These are phyloP conservation scores for Coemansia sp. DNA, from an alignment of 192 early-diverging fungal genomes.

Conservation along the genomic window DNA sequence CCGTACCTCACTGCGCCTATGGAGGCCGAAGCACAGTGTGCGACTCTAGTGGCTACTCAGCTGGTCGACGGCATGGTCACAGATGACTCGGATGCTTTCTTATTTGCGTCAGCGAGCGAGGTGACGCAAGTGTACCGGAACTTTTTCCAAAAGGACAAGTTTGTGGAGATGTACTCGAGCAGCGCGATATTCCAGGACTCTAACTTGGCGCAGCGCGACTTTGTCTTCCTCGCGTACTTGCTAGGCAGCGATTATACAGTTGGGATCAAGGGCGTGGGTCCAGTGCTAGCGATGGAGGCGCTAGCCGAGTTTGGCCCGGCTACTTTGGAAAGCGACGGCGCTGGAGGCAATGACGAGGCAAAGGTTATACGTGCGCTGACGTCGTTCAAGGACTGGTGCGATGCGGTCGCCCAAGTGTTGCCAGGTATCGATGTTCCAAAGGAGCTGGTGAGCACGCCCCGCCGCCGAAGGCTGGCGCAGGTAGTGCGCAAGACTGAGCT, in stretches of 20 bases:
- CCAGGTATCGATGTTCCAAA: slow-evolving; percentile 42
- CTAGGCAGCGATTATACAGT: slow-evolving; percentile 98
- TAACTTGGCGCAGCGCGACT: slow-evolving; percentile 65
- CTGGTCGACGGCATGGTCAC: slow-evolving; percentile 96
- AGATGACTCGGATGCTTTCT: slow-evolving; percentile 96
- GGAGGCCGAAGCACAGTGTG: slow-evolving; percentile 99
- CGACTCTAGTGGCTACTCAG: slow-evolving; percentile 58
- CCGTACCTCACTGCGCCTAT: slow-evolving; percentile 92
- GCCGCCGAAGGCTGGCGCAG: slow-evolving; percentile 58
- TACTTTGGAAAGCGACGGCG: slow-evolving; percentile 6
- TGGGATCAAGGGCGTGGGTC: slow-evolving; percentile 85
- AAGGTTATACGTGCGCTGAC: slow-evolving; percentile 29
- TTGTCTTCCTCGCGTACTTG: slow-evolving; percentile 86
- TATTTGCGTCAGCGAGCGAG: slow-evolving; percentile 75
- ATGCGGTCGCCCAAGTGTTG: slow-evolving; percentile 48
- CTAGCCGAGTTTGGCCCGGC: slow-evolving; percentile 69
- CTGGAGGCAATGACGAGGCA: slow-evolving; percentile 24
- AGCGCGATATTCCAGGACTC: slow-evolving; percentile 69
- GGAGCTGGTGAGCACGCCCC: slow-evolving; percentile 33
- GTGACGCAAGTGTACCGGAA: slow-evolving; percentile 76
- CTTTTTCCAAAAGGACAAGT: slow-evolving; percentile 90
- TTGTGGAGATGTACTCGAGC: slow-evolving; percentile 81
- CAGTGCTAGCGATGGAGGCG: slow-evolving; percentile 89
- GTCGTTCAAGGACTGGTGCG: slow-evolving; percentile 45
- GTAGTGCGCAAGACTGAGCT: slow-evolving; percentile 68